phyloP scores from a whole-genome alignment of 208 protist species.

The Leishmania lainsoni region DNA sequence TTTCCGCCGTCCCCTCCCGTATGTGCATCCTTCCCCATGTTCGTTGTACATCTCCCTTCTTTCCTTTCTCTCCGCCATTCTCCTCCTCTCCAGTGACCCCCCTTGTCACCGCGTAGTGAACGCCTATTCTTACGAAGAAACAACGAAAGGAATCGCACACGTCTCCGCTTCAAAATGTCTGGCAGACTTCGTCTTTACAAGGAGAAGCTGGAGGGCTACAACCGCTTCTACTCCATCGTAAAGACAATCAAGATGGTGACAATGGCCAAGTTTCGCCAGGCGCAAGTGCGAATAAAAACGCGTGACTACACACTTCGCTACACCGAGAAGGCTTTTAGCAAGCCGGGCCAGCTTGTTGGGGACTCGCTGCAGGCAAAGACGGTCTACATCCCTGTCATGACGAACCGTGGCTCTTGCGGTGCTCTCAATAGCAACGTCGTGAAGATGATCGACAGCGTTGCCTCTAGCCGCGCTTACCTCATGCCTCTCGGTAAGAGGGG shows the following conservation, averaged over 20 bases:
- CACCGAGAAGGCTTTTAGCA: conserved; percentile 89
- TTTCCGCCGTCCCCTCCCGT: background rate
- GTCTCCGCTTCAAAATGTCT: conserved; percentile 62
- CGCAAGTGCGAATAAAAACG: conserved; percentile 78
- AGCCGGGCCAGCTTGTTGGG: conserved; percentile 35
- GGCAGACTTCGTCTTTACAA: conserved; percentile 92
- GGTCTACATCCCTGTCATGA: conserved; percentile 87
- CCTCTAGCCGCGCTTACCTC: conserved; percentile 59
- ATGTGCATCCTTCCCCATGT: background rate
- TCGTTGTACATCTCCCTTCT: too few species aligned
- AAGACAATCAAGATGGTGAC: conserved; percentile 95
- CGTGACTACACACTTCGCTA: conserved; percentile 90
- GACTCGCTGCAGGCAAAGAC: conserved; percentile 41
- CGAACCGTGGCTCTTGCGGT: conserved; percentile 90
- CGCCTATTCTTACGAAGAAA: conserved; percentile 9
- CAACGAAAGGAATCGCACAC: conserved; percentile 14
- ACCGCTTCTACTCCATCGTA: conserved; percentile 91
- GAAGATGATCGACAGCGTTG: conserved; percentile 57
- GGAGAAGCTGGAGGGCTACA: conserved; percentile 92
- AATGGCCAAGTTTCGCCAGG: conserved; percentile 83
- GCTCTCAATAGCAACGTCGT: conserved; percentile 88
- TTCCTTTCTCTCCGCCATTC: background rate
- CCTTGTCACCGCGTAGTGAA: background rate
- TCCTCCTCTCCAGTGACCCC: background rate
- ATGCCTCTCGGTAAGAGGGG: conserved; percentile 87